Base-by-base conservation (phyloP, 768 basidiomycete species). In the Cyathus striatus region DNA sequence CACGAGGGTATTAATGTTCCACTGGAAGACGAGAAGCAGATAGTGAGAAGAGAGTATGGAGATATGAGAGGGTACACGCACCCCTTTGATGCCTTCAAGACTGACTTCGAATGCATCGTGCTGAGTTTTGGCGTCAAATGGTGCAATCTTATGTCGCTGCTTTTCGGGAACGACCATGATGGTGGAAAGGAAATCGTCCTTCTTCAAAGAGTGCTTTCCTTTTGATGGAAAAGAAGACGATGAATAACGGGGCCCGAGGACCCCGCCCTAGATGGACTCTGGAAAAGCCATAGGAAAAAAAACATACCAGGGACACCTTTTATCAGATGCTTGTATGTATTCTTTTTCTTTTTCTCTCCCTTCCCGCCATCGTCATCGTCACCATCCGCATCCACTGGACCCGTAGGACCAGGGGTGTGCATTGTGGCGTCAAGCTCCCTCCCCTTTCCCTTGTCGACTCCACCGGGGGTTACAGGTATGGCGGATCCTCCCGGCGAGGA, bases 141-240 rank as follows among this genome's bases (percentile, higher is more conserved):
- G 74, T 23, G 57, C 57, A 47, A 90, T 84, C 38, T 66, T 63
- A 43, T 79, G 73, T 45, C 75, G 76, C 53, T 87, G 83, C 58
- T 88, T 88, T 45, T 83, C 79, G 4, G 86, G 86, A 9, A 72
- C 68, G 50, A 76, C 69, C 68, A 89, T 85, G 49, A 78, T 78
- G 1, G 65, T 78, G 27, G 70, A 71, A 39, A 90, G 61, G 60
- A 78, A 86, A 46, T 83, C 79, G 52, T 90, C 86, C 59, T 83
- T 90, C 68, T 86, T 87, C 71, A 77, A 70, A 22, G 86, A 84
- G 49, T 89, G 86, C 59, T 88, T 89, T 46, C 86, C 83, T 83
- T 50, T 16, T 34, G 12, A 40, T 24, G 45, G 41, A 40, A 24
- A 38, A 41, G 7, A 13, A 42, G 38, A 23, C 39, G 25, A 20